Evolutionary conservation across 169 alveolate genomes (phyloP).

Genomic region (Blepharisma undulans): DNA sequence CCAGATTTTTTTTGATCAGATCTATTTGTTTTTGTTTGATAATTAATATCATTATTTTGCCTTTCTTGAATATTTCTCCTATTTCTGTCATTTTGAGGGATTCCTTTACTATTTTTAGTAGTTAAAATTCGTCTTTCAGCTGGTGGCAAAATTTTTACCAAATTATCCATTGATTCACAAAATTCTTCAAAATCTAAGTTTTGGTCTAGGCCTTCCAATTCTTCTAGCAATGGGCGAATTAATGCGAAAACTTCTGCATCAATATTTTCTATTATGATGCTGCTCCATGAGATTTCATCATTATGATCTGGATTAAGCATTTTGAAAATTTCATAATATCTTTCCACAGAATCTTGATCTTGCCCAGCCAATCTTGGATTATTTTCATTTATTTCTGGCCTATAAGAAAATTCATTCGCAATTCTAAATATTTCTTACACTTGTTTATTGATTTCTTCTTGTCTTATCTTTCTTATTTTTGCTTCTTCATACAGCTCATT

Average conservation of each 20-base stretch:
- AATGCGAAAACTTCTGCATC: background rate
- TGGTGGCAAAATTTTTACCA: background rate
- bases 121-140: conserved; percentile 4
- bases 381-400: background rate
- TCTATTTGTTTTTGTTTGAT: background rate
- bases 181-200: conserved; percentile 31
- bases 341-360: background rate
- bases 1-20: background rate
- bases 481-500: conserved; percentile 40
- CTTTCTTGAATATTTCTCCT: background rate
- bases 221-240: conserved; percentile 14
- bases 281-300: background rate
- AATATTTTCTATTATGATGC: background rate
- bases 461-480: background rate
- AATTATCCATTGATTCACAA: conserved; percentile 29
- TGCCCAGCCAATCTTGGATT: background rate
- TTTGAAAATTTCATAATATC: conserved; percentile 7
- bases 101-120: background rate
- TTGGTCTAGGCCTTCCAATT: conserved; percentile 16
- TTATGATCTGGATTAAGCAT: background rate
- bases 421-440: background rate
- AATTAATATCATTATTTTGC: background rate
- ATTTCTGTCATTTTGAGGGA: background rate
- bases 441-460: background rate
- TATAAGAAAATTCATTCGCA: background rate